A percentile compares a stretch with the other conserved stretches of the same genome.
Conservation (phyloP, 176 grass and related monocot species). For the Carex parvula region DNA sequence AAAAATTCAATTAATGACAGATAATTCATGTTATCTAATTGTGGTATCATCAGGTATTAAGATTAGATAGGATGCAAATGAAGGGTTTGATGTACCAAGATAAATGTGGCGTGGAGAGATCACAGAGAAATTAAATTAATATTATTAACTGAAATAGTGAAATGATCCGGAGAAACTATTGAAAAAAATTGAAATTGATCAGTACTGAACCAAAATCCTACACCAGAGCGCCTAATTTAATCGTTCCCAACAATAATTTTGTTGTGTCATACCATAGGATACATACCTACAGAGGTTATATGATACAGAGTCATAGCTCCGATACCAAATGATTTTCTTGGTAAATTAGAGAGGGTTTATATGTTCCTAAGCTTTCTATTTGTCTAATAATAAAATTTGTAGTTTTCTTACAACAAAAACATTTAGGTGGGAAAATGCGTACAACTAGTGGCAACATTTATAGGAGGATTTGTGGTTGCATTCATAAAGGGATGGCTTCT, state of each 20-base stretch:
- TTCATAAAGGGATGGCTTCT: conserved; percentile 84
- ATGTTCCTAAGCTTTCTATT: background rate
- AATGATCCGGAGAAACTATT: background rate
- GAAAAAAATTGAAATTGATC: background rate
- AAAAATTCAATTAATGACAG: background rate
- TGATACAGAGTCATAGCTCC: background rate
- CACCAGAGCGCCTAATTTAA: background rate
- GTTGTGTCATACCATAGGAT: background rate
- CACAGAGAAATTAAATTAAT: background rate
- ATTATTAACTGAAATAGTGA: background rate
- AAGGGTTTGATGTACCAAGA: background rate
- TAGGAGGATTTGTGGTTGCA: conserved; percentile 74
- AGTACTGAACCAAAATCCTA: background rate
- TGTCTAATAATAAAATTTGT: background rate
- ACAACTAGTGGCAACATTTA: conserved; percentile 65
- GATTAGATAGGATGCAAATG: background rate
- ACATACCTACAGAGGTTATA: background rate
- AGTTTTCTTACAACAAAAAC: background rate
- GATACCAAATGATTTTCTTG: background rate
- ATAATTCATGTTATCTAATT: background rate
- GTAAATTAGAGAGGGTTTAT: background rate
- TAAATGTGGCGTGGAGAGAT: background rate
- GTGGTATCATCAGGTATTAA: background rate
- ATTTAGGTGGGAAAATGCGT: conserved; percentile 74
- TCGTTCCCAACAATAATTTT: background rate